Evolutionary conservation across 2,329 filamentous ascomycete species (phyloP), one percentile per base, ranked within the genome.

Genomic region (Diaporthe citrichinensis): DNA sequence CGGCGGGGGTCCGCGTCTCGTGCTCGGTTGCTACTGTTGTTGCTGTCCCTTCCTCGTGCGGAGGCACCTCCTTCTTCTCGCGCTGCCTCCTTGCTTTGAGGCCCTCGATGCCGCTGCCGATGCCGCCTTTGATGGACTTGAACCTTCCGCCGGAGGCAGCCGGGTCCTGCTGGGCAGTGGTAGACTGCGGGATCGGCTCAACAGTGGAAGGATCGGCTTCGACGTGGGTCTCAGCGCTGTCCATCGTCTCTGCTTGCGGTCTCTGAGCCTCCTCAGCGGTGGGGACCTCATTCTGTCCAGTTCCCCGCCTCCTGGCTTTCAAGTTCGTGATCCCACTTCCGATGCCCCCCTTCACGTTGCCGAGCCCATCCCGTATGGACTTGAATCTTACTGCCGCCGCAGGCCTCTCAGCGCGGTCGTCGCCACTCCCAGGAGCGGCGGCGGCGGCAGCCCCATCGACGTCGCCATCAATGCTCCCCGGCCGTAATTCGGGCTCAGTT

Each of bases 11-110:
- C 31, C 10, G 49, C 23, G 69, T 31, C 39, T 74, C 72, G 3
- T 28, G n/a, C 9, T 59, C 20, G 3, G 31, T 8, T 28, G 51
- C 49, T 10, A 41, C 51, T 57, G 51, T 36, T 25, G 51, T 15
- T 49, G 23, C 20, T 55, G 46, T 20, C 25, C 31, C 49, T 59
- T 28, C 44, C 8, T 34, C 44, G 23, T 51, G 53, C 12, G 53
- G 58, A n/a, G 49, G 9, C 36, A 36, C 15, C 8, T 55, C 34
- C n/a, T 55, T 55, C 14, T 41, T 61, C 34, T 41, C 65, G 12
- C 65, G 65, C 65, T 55, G 62, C 44, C 39, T 71, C 72, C 41
- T 74, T 10, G 72, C 72, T 28, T 68, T 74, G 36, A 74, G 57
- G 5, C 51, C 61, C 25, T 49, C 61, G 5, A 68, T 46, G 2